phyloP scores from a whole-genome alignment of 352 stramenopile genomes.

The Phytophthora rubi region DNA sequence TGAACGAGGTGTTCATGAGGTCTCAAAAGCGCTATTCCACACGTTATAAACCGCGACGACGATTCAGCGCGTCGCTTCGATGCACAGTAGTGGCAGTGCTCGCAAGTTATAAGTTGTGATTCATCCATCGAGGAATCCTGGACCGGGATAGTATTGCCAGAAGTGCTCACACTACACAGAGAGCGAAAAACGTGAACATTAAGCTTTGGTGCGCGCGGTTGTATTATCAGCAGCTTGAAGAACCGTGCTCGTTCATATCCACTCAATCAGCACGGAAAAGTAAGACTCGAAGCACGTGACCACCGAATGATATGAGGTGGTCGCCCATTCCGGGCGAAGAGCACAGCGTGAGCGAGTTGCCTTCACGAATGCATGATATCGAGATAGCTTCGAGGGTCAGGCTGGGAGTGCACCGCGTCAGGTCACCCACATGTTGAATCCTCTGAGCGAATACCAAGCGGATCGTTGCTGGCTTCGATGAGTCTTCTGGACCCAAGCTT shows the following conservation, averaged over 20 bases:
- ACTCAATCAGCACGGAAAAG: slow-evolving; percentile 36
- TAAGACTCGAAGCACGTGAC: slow-evolving; percentile 53
- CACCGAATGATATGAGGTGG: slow-evolving; percentile 60
- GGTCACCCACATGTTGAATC: slow-evolving; percentile 35
- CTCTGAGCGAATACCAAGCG: slow-evolving; percentile 36
- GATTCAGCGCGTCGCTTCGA: slow-evolving; percentile 29
- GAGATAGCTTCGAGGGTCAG: slow-evolving; percentile 45
- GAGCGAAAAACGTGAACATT: too few relatives aligned
- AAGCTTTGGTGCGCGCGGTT: too few relatives aligned
- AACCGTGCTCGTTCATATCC: slow-evolving; percentile 63
- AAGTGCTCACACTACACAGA: not conserved
- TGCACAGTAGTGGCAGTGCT: not conserved
- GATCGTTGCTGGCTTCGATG: slow-evolving; percentile 11
- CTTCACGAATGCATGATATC: slow-evolving; percentile 57
- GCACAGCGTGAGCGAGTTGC: slow-evolving; percentile 69
- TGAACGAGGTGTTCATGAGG: not conserved
- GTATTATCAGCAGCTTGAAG: too few relatives aligned
- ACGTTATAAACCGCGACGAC: not conserved
- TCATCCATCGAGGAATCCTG: too few relatives aligned
- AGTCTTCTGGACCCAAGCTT: slow-evolving; percentile 21
- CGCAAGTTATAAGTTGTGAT: too few relatives aligned
- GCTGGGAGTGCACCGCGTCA: slow-evolving; percentile 20
- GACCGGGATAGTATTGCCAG: too few relatives aligned
- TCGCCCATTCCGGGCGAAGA: slow-evolving; percentile 23
- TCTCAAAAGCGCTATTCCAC: not conserved